Evolutionary conservation across 495 filamentous ascomycete genomes (phyloP), one percentile per base, ranked within the genome.

Genomic region (Penicillium steckii): DNA sequence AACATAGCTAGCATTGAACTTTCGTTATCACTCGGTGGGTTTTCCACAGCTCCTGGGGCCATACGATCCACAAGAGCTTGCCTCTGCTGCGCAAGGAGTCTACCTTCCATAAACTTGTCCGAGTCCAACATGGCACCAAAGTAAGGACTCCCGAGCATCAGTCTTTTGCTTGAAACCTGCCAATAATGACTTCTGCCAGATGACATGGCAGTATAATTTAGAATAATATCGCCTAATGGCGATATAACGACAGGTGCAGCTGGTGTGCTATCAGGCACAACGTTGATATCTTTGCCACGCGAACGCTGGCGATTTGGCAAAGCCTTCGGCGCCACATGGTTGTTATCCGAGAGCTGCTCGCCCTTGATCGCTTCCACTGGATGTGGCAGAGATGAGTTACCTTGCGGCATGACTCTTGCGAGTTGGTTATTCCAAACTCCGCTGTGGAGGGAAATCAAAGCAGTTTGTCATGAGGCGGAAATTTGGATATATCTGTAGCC

Each of bases 51-150:
- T 12, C 37, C 10, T 3, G 25, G 8, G 3, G 37, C 21, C 10
- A 17, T 3, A 6, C 35, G 10, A 8, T 44, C 46, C 8, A n/a
- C 32, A 21, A 49, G 43, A 13, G 25, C 24, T n/a, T 51, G 43
- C 10, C 40, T 17, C 46, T 59, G 43, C 21, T 70, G 67, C 19
- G 64, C 58, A 54, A 67, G 53, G 25, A 70, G 60, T 32, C 60
- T 69, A 6, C 77, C 77, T 48, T 80, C 78, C 1, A 58, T 57
- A 49, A 80, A 80, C 47, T 80, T 80, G 18, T 65, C 56, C 1
- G 73, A 69, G 44, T 80, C 75, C 8, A 80, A 61, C 6, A 80
- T 57, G 6, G 66, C 72, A 25, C 68, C 59, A 40, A 80, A 80
- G 32, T 80, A 80, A 2, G 70, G 71, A 46, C 72, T 73, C 13